Base-by-base conservation (phyloP, 352 stramenopile genomes). In the Pythium periplocum region DNA sequence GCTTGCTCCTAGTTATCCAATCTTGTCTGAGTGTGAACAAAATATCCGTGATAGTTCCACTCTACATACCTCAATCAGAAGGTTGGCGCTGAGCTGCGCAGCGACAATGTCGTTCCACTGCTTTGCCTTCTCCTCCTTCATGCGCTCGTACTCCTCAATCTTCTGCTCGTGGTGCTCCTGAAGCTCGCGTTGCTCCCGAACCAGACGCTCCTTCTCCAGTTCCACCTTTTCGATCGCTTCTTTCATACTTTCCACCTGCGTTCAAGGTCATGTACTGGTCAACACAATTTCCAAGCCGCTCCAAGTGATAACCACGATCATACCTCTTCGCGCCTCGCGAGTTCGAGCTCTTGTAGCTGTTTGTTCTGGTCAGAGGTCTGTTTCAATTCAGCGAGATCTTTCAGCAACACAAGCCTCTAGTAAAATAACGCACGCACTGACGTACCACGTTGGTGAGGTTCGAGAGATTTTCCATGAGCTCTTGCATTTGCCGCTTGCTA, bases 91-190 rank as follows among this genome's bases (percentile, higher is more conserved):
- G 11, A 88, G 56, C 64, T 92, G 78, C 7, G 72, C 77, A 17
- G 72, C 51, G 31, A 87, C 73, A 57, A 88, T 86, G 36, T 90
- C 78, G 45, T 84, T 89, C 73, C 69, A 85, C 41, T 85, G 74
- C 41, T 78, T 76, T 6, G 73, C 68, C 43, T 88, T 87, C 48
- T 87, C 75, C 17, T 71, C 58, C 45, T 90, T 72, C 10, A 86
- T 54, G 11, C 71, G 30, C 31, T 88, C 75, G 40, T 75, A 80
- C 41, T 82, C 69, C 7, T 66, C 68, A 0, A 81, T 12, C 33
- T 83, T 68, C 9, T 73, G 62, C 45, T 77, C 66, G 8, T 85
- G 71, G 45, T 76, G 69, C 31, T 68, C 43, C 1, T 63, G 59
- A 11, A 83, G 51, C 33, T 72, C 63, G 6, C 72, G 62, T 40